Conservation (phyloP, 768 basidiomycete genomes). For the Xanthoconium purpureum region DNA sequence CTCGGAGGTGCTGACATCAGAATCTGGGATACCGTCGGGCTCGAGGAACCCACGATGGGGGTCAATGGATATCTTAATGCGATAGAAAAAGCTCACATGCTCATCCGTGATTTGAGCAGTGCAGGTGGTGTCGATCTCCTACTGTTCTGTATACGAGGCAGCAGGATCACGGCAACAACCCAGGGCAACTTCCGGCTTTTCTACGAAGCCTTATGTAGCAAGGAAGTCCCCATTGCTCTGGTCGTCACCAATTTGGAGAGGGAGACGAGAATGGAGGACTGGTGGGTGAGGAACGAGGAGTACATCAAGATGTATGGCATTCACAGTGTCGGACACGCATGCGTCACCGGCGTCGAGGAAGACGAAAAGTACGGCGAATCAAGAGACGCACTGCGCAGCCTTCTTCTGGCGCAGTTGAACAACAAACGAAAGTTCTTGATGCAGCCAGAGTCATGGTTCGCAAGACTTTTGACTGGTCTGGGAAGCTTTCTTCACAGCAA, state of each 20-base stretch:
- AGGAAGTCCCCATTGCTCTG: constrained; percentile 38
- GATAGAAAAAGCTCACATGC: constrained; percentile 27
- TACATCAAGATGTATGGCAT: constrained; percentile 28
- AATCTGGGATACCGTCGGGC: constrained; percentile 32
- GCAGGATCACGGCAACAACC: constrained; percentile 28
- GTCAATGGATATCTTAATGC: constrained; percentile 27
- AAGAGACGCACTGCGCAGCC: constrained; percentile 19
- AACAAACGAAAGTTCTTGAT: constrained; percentile 20
- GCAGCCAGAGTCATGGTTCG: constrained; percentile 26
- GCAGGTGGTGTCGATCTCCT: constrained; percentile 34
- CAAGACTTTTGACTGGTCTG: constrained; percentile 21
- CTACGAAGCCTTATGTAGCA: constrained; percentile 37
- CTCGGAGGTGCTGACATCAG: constrained; percentile 9
- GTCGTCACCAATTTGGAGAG: constrained; percentile 42
- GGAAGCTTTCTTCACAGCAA: constrained; percentile 18
- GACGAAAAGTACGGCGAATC: constrained; percentile 37
- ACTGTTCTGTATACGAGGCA: constrained; percentile 38
- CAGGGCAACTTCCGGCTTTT: constrained; percentile 41
- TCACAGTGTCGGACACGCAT: constrained; percentile 35
- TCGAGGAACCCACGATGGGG: constrained; percentile 30
- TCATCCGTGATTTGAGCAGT: constrained; percentile 21
- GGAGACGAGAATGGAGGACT: constrained; percentile 33
- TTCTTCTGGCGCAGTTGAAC: constrained; percentile 15
- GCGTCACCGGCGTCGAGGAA: constrained; percentile 38
- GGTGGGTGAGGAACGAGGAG: constrained; percentile 32